phyloP scores from a whole-genome alignment of 805 yeast species.

The Wickerhamiella lipophila region DNA sequence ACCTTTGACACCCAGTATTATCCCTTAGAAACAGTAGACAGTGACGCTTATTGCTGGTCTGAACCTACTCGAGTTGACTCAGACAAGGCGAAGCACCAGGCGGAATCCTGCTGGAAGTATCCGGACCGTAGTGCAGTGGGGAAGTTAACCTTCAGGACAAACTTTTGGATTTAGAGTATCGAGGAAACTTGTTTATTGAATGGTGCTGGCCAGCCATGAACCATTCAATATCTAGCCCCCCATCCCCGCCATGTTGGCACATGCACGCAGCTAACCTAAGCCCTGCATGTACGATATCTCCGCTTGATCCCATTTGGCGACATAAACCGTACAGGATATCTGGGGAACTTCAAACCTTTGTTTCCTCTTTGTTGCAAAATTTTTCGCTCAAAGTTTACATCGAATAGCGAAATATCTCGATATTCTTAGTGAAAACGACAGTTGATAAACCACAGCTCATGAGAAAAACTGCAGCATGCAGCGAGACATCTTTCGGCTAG shows the following conservation, averaged over 20 bases:
- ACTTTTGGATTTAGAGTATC: neutral
- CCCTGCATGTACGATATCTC: neutral
- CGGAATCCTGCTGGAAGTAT: neutral
- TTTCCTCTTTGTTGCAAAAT: no score
- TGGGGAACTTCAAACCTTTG: no score
- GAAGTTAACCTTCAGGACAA: neutral
- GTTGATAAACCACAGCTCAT: neutral
- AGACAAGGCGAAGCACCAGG: neutral
- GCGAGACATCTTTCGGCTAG: neutral
- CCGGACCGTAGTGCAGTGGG: neutral
- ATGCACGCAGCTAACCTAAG: neutral
- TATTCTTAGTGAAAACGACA: neutral
- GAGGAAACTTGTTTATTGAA: neutral
- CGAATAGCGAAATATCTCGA: no score
- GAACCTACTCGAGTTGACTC: neutral
- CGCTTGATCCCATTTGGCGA: neutral
- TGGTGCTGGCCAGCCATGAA: no score
- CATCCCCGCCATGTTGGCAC: neutral
- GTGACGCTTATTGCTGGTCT: neutral
- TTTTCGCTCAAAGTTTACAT: no score
- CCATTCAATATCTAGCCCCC: neutral
- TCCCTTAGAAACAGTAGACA: neutral
- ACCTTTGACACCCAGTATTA: neutral
- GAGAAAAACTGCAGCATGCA: neutral
- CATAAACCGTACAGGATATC: neutral